Base-by-base conservation (phyloP, 768 basidiomycete species). In the Leccinum uliginosum region DNA sequence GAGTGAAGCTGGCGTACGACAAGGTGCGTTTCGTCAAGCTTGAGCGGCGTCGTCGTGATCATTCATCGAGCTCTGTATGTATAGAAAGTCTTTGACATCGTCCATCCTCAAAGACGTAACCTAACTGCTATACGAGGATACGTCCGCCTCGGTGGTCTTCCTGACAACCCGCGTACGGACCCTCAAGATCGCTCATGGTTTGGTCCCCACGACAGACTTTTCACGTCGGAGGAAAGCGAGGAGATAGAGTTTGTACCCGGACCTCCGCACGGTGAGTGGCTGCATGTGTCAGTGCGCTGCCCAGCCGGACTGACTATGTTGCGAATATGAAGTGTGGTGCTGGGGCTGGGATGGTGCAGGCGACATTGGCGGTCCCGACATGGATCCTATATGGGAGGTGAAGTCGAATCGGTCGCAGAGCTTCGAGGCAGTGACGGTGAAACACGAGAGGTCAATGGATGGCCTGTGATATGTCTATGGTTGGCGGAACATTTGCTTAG, bases 331-430 rank as follows among this genome's bases (percentile, higher is more conserved):
- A 97, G 96, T 98, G 12, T 98, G 96, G 96, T 98, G 96, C 69
- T 98, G 96, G 96, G 96, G 96, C 19, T 99, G 96, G 96, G 96
- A 99, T 66, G 96, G 96, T 14, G 96, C 96, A 3, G 96, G 96
- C 19, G 96, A 99, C 68, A 81, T 99, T 23, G 96, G 98, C 61
- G 96, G 95, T 44, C 96, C 96, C 0, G 95, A 98, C 66, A 92
- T 99, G 6, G 96, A 98, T 64, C 96, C 96, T 6, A 89, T 99
- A 53, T 99, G 96, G 96, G 96, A 98, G 71, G 68, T 71, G 32
- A 87, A 89, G 85, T 75, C 89, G 4, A 82, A 87, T 60, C 84
- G 78, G 67, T 81, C 86, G 11, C 85, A 74, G 49, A 69, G 67
- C 3, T 19, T 74, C 0, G 83, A 85, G 46, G 75, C 89, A 6